A percentile compares a stretch with the other conserved stretches of the same genome.
Evolutionary conservation across 2,329 filamentous ascomycete species (phyloP).

Genomic region (Claviceps maximensis): DNA sequence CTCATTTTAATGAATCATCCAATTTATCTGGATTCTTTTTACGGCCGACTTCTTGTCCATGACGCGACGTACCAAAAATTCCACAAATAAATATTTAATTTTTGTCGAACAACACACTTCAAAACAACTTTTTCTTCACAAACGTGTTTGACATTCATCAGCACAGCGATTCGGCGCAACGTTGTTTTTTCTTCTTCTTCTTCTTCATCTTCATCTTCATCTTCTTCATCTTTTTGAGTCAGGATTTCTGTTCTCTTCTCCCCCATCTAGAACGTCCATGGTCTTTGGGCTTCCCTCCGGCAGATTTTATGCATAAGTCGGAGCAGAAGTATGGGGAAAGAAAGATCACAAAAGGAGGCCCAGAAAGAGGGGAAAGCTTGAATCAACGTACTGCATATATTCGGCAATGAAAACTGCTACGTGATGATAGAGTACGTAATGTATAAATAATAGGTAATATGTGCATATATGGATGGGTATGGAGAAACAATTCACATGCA

Average conservation of each 20-base stretch:
- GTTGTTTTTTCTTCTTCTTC: constrained; percentile 14
- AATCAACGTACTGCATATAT: constrained; percentile 18
- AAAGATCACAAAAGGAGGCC: not conserved
- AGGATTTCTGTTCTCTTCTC: not conserved
- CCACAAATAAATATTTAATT: constrained; percentile 18
- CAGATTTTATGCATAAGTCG: constrained; percentile 3
- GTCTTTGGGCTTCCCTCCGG: not conserved
- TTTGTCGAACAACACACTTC: constrained; percentile 9
- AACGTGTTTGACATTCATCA: constrained; percentile 27
- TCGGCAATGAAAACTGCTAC: constrained; percentile 11
- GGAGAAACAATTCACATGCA: constrained; percentile 13
- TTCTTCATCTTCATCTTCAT: no score
- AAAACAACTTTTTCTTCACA: constrained; percentile 10
- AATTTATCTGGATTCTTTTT: not conserved
- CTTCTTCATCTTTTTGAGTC: not conserved
- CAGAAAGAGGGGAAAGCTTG: not conserved
- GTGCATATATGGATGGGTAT: constrained; percentile 18
- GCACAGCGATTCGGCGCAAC: constrained; percentile 28
- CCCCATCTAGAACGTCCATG: not conserved
- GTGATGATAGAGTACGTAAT: constrained; percentile 26
- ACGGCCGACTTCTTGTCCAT: constrained; percentile 10
- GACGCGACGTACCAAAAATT: constrained; percentile 12
- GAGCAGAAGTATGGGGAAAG: constrained; percentile 13
- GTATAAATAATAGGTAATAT: constrained; percentile 25
- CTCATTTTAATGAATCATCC: constrained; percentile 6